phyloP scores from a whole-genome alignment of 139 green algal species.

The Chlamydomonas applanata region DNA sequence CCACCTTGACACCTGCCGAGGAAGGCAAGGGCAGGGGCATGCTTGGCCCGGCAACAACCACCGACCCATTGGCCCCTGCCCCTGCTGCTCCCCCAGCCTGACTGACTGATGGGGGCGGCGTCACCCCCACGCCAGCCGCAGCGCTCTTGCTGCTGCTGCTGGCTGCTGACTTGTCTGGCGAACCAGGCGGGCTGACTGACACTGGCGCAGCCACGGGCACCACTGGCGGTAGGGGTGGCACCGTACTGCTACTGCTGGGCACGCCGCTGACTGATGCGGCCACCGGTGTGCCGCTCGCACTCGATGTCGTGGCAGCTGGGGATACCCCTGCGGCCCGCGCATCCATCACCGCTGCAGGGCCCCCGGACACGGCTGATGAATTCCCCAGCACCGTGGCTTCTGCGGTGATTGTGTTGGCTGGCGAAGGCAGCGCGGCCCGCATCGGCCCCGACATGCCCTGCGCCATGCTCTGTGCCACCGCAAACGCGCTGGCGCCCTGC shows the following conservation, averaged over 20 bases:
- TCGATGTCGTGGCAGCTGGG: not conserved
- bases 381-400: not conserved
- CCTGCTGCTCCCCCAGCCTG: not conserved
- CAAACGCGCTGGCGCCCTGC: not conserved
- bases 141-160: not conserved
- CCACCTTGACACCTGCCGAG: not conserved
- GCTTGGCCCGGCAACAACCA: not conserved
- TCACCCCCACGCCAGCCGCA: not conserved
- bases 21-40: too few species aligned
- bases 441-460: not conserved
- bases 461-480: not conserved
- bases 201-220: not conserved
- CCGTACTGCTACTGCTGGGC: not conserved
- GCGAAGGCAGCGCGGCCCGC: slow-evolving; percentile 1
- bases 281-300: not conserved
- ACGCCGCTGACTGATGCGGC: not conserved
- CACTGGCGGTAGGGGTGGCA: not conserved
- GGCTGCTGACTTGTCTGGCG: not conserved
- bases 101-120: not conserved
- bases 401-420: not conserved
- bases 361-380: not conserved
- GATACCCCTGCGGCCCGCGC: not conserved
- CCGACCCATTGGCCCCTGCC: not conserved
- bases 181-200: not conserved
- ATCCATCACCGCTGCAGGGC: not conserved